Conservation (phyloP, 2,329 filamentous ascomycete species). For the Trichoderma atrobrunneum region DNA sequence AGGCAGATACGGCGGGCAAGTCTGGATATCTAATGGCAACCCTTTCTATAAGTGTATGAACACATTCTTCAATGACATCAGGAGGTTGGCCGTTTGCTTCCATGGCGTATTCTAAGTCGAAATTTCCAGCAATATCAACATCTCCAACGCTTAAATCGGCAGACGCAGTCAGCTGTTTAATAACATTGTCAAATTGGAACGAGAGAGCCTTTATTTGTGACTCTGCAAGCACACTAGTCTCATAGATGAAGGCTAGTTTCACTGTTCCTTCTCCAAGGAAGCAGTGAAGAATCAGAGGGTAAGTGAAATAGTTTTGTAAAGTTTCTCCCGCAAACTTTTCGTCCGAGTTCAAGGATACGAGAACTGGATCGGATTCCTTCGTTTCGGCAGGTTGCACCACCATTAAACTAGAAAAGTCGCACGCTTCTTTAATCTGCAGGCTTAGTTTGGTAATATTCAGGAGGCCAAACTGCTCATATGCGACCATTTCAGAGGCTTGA, state of each 20-base stretch:
- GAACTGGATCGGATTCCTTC: neutral
- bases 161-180: neutral
- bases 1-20: slow-evolving; percentile 19
- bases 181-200: slow-evolving; percentile 7
- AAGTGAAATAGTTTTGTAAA: slow-evolving; percentile 10
- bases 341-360: neutral
- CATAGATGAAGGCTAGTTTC: neutral
- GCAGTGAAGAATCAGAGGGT: slow-evolving; percentile 7
- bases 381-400: slow-evolving; percentile 17
- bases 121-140: neutral
- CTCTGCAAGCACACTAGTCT: neutral
- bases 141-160: neutral
- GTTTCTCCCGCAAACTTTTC: neutral
- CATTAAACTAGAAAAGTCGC: slow-evolving; percentile 18
- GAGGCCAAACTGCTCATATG: slow-evolving; percentile 6
- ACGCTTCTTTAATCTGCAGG: slow-evolving; percentile 17
- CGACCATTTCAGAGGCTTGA: slow-evolving; percentile 8
- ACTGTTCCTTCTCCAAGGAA: neutral
- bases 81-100: neutral
- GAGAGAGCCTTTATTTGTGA: neutral
- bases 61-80: neutral
- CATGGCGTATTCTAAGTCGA: neutral
- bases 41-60: neutral
- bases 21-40: neutral
- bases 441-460: slow-evolving; percentile 9